Evolutionary conservation across 495 filamentous ascomycete species (phyloP).

Genomic region (Lichenothelia convexa): DNA sequence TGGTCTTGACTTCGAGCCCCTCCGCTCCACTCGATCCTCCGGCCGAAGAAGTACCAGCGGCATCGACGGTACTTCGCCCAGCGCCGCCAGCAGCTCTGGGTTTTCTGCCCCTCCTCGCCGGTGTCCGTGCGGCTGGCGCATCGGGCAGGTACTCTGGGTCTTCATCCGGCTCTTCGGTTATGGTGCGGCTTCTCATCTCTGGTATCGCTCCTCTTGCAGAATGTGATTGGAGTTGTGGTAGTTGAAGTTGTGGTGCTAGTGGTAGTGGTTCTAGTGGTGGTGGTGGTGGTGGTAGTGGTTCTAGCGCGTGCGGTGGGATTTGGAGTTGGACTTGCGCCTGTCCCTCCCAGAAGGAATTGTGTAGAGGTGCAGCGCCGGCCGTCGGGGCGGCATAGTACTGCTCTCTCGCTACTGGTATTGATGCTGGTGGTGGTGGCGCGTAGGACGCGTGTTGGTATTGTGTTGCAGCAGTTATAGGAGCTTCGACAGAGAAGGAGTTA

Average conservation of each 20-base stretch:
- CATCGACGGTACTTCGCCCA: not conserved
- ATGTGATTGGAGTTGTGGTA: not conserved
- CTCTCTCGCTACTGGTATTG: not conserved
- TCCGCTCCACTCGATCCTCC: not conserved
- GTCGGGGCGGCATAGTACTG: no score
- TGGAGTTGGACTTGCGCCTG: not conserved
- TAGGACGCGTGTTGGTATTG: no score
- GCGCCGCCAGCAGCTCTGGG: not conserved
- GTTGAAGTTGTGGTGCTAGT: not conserved
- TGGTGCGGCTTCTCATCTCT: not conserved
- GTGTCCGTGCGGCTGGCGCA: slow-evolving; percentile 1
- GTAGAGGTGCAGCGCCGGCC: no score
- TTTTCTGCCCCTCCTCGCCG: not conserved
- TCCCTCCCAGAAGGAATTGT: no score
- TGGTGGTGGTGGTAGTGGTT: not conserved
- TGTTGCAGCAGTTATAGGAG: no score
- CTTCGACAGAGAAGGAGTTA: no score
- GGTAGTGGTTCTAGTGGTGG: not conserved
- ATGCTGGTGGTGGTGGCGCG: not conserved
- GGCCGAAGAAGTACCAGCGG: not conserved
- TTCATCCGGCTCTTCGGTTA: not conserved
- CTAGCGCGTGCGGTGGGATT: not conserved
- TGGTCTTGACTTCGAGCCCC: slow-evolving; percentile 66
- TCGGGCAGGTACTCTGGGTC: not conserved
- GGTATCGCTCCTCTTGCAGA: not conserved